Percentiles rank a stretch among this genome's conserved stretches.
These are phyloP conservation scores for Auricularia heimuer DNA, from an alignment of 768 basidiomycete genomes.

Conservation along the genomic window DNA sequence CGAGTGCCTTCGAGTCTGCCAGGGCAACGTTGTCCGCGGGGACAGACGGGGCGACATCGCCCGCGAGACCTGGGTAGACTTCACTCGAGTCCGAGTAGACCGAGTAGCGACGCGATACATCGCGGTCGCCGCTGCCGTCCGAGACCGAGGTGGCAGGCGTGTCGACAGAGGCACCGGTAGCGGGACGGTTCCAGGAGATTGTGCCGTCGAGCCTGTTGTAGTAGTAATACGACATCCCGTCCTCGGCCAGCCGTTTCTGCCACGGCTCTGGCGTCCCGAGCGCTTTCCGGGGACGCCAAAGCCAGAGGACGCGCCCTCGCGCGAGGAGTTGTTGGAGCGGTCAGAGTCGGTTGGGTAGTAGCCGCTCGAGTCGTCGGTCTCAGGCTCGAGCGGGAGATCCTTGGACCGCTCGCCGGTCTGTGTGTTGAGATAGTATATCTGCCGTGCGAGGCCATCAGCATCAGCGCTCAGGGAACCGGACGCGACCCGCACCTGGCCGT, in stretches of 20 bases:
- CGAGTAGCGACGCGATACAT: slow-evolving; percentile 19
- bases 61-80: slow-evolving; percentile 33
- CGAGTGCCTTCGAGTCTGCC: slow-evolving; percentile 10
- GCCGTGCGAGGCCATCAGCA: background rate
- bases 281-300: slow-evolving; percentile 19
- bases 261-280: slow-evolving; percentile 69
- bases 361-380: slow-evolving; percentile 51
- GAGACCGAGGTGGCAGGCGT: slow-evolving; percentile 18
- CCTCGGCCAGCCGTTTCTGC: slow-evolving; percentile 70
- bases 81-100: slow-evolving; percentile 77
- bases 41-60: background rate
- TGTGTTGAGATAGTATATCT: slow-evolving; percentile 96
- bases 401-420: slow-evolving; percentile 73
- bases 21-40: background rate
- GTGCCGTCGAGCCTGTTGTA: slow-evolving; percentile 60
- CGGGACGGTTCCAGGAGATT: slow-evolving; percentile 58
- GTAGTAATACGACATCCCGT: slow-evolving; percentile 74
- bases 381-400: slow-evolving; percentile 71
- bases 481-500: slow-evolving; percentile 55
- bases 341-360: slow-evolving; percentile 38
- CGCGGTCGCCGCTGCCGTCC: slow-evolving; percentile 15
- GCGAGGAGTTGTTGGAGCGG: slow-evolving; percentile 7
- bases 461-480: background rate
- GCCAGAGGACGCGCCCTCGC: background rate
- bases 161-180: slow-evolving; percentile 18